Evolutionary conservation across 1,284 basidiomycete species (phyloP).

Genomic region (Ceratobasidium sp.): DNA sequence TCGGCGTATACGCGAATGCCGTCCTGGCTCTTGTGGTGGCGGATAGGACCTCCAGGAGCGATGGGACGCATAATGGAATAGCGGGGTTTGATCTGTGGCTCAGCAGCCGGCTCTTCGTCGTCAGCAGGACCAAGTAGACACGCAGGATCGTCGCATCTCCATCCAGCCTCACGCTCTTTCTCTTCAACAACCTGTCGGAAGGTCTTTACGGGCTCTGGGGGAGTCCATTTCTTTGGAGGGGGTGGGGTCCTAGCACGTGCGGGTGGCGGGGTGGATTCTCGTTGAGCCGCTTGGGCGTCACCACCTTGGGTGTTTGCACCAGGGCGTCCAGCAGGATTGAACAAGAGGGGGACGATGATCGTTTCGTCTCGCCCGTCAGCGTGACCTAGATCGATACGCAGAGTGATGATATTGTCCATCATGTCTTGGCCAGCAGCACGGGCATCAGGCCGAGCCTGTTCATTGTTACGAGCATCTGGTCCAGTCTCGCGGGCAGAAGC

Average conservation of each 20-base stretch:
- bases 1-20: slow-evolving; percentile 31
- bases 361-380: slow-evolving; percentile 30
- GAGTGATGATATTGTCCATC: slow-evolving; percentile 32
- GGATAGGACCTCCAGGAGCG: background rate
- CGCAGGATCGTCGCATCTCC: slow-evolving; percentile 35
- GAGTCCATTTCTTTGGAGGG: slow-evolving; percentile 24
- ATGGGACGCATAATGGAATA: slow-evolving; percentile 31
- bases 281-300: background rate
- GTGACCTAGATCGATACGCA: slow-evolving; percentile 32
- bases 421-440: background rate
- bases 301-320: background rate
- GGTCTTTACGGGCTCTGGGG: slow-evolving; percentile 26
- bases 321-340: slow-evolving; percentile 14
- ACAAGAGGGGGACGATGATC: slow-evolving; percentile 33
- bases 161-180: slow-evolving; percentile 33
- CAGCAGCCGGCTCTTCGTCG: slow-evolving; percentile 20
- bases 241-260: slow-evolving; percentile 1
- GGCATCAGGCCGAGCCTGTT: background rate
- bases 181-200: slow-evolving; percentile 34
- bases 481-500: background rate
- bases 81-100: slow-evolving; percentile 7
- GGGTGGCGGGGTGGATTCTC: background rate
- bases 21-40: slow-evolving; percentile 9
- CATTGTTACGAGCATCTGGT: background rate
- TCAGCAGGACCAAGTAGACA: slow-evolving; percentile 31